Evolutionary conservation across 2,329 filamentous ascomycete genomes (phyloP).

Genomic region (Aspergillus jensenii): DNA sequence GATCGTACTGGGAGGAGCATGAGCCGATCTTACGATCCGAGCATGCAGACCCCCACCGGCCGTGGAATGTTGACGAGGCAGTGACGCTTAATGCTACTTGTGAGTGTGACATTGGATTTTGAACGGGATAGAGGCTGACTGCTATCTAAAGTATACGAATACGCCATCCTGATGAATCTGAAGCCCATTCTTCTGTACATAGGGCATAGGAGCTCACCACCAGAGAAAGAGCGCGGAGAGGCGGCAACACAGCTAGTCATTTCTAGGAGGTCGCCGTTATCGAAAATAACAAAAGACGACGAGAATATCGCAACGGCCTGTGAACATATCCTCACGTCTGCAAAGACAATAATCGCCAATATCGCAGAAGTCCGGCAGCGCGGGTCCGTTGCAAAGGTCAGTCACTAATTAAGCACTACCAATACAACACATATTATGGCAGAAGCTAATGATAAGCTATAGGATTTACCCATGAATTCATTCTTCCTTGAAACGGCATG

Average conservation of each 20-base stretch:
- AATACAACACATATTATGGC: too few species aligned
- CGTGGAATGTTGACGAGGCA: not conserved
- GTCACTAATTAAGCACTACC: not conserved
- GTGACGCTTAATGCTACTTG: not conserved
- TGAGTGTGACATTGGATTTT: not conserved
- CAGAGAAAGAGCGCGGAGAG: not conserved
- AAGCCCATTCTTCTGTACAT: slow-evolving; percentile 1
- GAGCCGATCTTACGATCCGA: not conserved
- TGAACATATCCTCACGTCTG: not conserved
- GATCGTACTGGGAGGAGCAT: not conserved
- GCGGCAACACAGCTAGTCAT: not conserved
- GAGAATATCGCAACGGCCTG: not conserved
- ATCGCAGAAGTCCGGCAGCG: not conserved
- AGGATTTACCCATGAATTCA: not conserved
- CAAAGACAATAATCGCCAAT: not conserved
- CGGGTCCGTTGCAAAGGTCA: not conserved
- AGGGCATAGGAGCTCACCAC: not conserved
- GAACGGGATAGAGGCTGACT: not conserved
- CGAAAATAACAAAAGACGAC: not conserved
- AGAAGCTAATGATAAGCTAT: too few species aligned
- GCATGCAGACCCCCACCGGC: not conserved
- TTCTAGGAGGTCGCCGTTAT: not conserved
- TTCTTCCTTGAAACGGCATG: slow-evolving; percentile 2
- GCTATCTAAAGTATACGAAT: not conserved
- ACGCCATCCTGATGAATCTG: not conserved